Evolutionary conservation across 352 stramenopile genomes (phyloP).

Genomic region (Saprolegnia parasitica): DNA sequence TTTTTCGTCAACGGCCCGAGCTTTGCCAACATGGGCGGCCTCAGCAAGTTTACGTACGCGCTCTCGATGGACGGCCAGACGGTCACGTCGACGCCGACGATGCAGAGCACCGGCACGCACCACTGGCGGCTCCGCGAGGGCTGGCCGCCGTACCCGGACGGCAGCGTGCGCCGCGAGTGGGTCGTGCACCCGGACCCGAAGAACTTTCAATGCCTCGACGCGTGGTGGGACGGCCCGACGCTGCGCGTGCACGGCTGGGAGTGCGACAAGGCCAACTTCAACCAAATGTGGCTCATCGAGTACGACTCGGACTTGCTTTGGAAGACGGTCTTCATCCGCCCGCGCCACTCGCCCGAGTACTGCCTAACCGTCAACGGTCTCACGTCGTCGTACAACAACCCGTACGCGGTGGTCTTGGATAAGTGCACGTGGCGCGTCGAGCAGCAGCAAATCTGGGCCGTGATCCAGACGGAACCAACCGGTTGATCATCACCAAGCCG

Average conservation of each 20-base stretch:
- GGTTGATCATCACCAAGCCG: too few relatives aligned
- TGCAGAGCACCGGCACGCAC: too few relatives aligned
- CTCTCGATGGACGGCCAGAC: too few relatives aligned
- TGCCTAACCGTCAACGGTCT: constrained; percentile 5
- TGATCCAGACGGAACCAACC: too few relatives aligned
- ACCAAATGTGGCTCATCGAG: constrained; percentile 4
- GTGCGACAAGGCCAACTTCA: neutral
- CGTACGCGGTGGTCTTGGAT: neutral
- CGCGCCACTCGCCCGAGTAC: neutral
- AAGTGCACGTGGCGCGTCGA: constrained; percentile 1
- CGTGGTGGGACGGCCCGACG: neutral
- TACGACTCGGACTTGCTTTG: neutral
- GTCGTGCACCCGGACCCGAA: neutral
- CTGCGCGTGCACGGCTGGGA: constrained; percentile 1
- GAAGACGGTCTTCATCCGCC: neutral
- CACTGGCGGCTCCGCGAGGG: too few relatives aligned
- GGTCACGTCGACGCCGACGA: too few relatives aligned
- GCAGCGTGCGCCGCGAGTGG: neutral
- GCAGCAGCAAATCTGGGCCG: neutral
- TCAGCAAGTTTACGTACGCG: too few relatives aligned
- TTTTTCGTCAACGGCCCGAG: too few relatives aligned
- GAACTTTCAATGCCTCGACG: constrained; percentile 3
- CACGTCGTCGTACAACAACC: neutral
- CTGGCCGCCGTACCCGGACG: neutral
- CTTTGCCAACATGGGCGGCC: too few relatives aligned